Base-by-base conservation (phyloP, 805 yeast genomes). In the Saccharomycopsis oosterbeekiorum region DNA sequence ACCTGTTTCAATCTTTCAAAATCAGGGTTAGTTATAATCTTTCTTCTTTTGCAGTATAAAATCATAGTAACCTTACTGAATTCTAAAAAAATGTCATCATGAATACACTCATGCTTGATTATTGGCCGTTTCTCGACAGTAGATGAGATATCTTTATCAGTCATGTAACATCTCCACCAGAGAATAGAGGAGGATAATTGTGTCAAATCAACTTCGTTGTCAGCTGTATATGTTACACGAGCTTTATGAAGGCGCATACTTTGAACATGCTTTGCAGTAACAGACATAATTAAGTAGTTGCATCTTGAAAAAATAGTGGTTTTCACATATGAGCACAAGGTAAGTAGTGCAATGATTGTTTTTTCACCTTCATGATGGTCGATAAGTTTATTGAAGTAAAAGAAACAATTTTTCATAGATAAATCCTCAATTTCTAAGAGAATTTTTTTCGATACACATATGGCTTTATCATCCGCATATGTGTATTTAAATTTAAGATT, bases 331-430 rank as follows among this genome's bases (percentile, higher is more conserved):
- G 56, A 29, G 34, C 47, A 62, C 17, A 62, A 51, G 8, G 60
- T 29, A 4, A 56, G 14, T 5, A 62, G 43, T 6, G 63, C 63
- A n/a, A 57, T 26, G 15, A 62, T 29, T 5, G 65, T 60, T 11
- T 37, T 11, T n/a, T 55, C 55, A n/a, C 61, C 61, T 12, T 57
- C 61, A 24, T 53, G 41, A 21, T 50, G 37, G 12, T 57, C 58
- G n/a, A 43, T 26, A 14, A 62, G 15, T 37, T 58, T 59, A 9
- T 53, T 53, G 26, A 62, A 60, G 50, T 60, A 60, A 42, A 54
- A 60, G 29, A 62, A 62, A 37, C 65, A 62, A 37, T 60, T 60
- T 24, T 58, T 62, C 63, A 62, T 57, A 1, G 63, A 37, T 19
- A 21, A 43, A n/a, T 40, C 19, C 17, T 62, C 65, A 21, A 62